A percentile compares a stretch with the other conserved stretches of the same genome.
phyloP scores from a whole-genome alignment of 2,329 filamentous ascomycete genomes.

The Fonsecaea monophora region DNA sequence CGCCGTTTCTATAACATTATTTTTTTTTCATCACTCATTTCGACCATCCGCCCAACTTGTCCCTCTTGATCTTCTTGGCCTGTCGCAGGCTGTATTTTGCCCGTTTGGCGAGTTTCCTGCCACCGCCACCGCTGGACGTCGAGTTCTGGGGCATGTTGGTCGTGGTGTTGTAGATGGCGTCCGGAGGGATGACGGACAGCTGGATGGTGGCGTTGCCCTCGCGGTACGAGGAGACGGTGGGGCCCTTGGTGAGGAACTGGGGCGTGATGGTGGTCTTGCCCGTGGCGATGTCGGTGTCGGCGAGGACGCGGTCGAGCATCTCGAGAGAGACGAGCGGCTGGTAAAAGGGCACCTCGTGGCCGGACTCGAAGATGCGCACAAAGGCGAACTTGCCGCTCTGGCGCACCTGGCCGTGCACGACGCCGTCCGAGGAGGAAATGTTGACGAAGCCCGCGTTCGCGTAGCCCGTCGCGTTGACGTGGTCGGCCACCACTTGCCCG shows the following conservation, averaged over 20 bases:
- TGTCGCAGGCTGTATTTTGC: conserved; percentile 18
- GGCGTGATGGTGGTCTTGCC: conserved; percentile 53
- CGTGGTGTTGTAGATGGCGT: conserved; percentile 35
- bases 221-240: conserved; percentile 56
- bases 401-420: conserved; percentile 62
- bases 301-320: conserved; percentile 66
- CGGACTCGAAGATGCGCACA: conserved; percentile 49
- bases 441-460: conserved; percentile 47
- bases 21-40: background rate
- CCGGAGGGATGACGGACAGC: conserved; percentile 31
- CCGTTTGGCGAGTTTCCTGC: conserved; percentile 2
- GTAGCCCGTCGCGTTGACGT: conserved; percentile 52
- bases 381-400: conserved; percentile 55
- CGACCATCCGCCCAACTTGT: conserved; percentile 5
- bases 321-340: conserved; percentile 67
- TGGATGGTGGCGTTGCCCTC: conserved; percentile 41
- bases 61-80: conserved; percentile 16
- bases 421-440: conserved; percentile 48
- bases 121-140: background rate
- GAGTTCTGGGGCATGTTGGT: conserved; percentile 35
- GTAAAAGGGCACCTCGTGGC: conserved; percentile 49
- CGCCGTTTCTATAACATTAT: no score
- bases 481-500: conserved; percentile 61
- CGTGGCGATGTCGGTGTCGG: conserved; percentile 61
- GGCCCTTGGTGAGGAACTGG: conserved; percentile 60